Evolutionary conservation across 78 protist genomes (phyloP).

Genomic region (Capsaspora owczarzaki): DNA sequence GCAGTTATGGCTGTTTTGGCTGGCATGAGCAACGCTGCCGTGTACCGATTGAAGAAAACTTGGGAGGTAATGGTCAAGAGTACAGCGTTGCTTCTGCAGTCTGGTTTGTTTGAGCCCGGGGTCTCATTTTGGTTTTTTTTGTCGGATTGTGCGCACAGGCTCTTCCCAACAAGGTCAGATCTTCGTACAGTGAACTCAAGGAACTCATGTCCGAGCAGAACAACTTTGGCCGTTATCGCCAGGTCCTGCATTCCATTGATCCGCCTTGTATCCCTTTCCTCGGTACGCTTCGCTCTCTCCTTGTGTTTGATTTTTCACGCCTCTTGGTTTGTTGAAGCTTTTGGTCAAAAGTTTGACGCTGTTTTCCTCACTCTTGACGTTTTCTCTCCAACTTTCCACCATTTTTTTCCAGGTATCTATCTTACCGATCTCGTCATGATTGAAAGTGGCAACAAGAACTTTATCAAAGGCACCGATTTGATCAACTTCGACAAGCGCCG

Average conservation of each 20-base stretch:
- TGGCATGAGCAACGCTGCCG: constrained; percentile 38
- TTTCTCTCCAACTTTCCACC: not conserved
- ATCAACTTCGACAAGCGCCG: constrained; percentile 1
- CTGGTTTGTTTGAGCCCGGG: constrained; percentile 3
- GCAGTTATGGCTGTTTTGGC: constrained; percentile 42
- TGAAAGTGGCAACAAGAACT: constrained; percentile 51
- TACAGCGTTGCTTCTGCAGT: constrained; percentile 6
- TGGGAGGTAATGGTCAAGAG: constrained; percentile 38
- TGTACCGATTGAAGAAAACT: constrained; percentile 48
- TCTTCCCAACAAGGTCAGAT: not conserved
- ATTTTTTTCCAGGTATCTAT: constrained; percentile 39
- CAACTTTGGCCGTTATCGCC: not conserved
- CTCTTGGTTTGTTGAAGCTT: too few relatives aligned
- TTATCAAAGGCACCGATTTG: not conserved
- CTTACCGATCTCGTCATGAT: constrained; percentile 56
- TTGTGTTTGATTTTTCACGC: too few relatives aligned
- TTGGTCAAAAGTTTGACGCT: too few relatives aligned
- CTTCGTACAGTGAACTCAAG: not conserved
- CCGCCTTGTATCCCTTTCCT: not conserved
- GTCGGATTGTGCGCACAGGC: not conserved
- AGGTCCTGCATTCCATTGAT: not conserved
- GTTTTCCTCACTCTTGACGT: too few relatives aligned
- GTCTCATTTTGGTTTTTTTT: not conserved
- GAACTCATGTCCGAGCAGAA: not conserved
- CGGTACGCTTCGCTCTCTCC: too few relatives aligned